Evolutionary conservation across 169 alveolate species (phyloP).

Genomic region (Babesia ovata): DNA sequence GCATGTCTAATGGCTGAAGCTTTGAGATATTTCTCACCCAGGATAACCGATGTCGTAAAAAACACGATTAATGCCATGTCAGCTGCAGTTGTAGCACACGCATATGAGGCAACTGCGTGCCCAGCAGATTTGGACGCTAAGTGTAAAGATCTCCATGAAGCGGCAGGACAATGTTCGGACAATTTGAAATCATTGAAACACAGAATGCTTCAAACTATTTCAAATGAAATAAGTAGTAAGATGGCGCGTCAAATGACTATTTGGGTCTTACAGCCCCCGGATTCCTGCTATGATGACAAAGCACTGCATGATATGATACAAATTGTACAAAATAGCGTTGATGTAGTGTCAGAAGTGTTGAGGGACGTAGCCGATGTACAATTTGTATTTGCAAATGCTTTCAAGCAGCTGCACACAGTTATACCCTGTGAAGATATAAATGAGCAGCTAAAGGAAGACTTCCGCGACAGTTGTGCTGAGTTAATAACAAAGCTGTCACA

Average conservation of each 20-base stretch:
- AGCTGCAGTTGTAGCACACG: neutral
- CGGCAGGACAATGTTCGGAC: constrained; percentile 14
- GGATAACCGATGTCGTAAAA: constrained; percentile 11
- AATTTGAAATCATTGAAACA: constrained; percentile 22
- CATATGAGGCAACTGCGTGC: neutral
- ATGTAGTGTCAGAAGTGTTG: neutral
- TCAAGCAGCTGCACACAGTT: constrained; percentile 10
- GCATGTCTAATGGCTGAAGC: constrained; percentile 33
- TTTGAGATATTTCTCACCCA: constrained; percentile 29
- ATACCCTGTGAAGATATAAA: neutral
- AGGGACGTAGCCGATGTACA: constrained; percentile 31
- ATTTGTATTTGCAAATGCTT: constrained; percentile 21
- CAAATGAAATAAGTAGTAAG: neutral
- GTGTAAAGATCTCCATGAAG: neutral
- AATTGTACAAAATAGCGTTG: constrained; percentile 14
- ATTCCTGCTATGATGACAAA: constrained; percentile 13
- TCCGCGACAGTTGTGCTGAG: constrained; percentile 59
- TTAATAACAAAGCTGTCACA: constrained; percentile 50
- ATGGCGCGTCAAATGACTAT: neutral
- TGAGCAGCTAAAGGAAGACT: constrained; percentile 19
- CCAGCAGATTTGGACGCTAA: constrained; percentile 3
- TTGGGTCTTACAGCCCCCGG: constrained; percentile 18
- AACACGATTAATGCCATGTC: constrained; percentile 1
- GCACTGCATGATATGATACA: constrained; percentile 20
- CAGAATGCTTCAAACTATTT: constrained; percentile 3